A percentile compares a stretch with the other conserved stretches of the same genome.
Evolutionary conservation across 345 rosid species (phyloP).

Genomic region (Gossypium stocksii): DNA sequence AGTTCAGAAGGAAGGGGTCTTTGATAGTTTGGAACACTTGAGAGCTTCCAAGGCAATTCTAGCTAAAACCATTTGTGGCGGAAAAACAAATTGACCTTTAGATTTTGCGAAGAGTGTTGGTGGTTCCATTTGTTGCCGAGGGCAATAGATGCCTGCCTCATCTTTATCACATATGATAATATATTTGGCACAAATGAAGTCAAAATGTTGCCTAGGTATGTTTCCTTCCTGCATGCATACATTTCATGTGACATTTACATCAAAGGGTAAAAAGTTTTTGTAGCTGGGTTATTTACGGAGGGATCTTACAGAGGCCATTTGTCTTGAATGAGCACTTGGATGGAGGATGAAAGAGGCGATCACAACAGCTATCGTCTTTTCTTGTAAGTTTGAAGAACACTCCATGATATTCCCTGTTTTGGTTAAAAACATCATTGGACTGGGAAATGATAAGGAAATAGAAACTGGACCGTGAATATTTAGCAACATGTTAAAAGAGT

Average conservation of each 20-base stretch:
- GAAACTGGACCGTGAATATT: neutral
- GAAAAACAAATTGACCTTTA: neutral
- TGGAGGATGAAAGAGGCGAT: neutral
- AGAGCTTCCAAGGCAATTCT: constrained; percentile 9
- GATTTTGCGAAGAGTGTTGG: neutral
- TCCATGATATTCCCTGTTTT: neutral
- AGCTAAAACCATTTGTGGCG: neutral
- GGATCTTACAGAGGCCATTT: neutral
- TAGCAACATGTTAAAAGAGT: neutral
- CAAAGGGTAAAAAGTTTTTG: neutral
- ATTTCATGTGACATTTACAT: neutral
- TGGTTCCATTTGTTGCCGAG: neutral
- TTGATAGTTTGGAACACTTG: constrained; percentile 60
- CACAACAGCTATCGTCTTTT: neutral
- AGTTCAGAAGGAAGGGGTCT: constrained; percentile 46
- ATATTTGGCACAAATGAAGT: neutral
- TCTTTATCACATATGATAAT: neutral
- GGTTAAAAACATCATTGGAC: neutral
- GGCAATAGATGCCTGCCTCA: neutral
- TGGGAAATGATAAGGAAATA: neutral
- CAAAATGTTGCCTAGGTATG: constrained; percentile 2
- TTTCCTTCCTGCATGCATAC: neutral
- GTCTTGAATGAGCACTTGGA: neutral
- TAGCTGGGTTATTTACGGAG: neutral
- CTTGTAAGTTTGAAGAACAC: constrained; percentile 10